Evolutionary conservation across 192 early-diverging fungal species (phyloP), one percentile per base, ranked within the genome.

Genomic region (Chytriomyces hyalinus): DNA sequence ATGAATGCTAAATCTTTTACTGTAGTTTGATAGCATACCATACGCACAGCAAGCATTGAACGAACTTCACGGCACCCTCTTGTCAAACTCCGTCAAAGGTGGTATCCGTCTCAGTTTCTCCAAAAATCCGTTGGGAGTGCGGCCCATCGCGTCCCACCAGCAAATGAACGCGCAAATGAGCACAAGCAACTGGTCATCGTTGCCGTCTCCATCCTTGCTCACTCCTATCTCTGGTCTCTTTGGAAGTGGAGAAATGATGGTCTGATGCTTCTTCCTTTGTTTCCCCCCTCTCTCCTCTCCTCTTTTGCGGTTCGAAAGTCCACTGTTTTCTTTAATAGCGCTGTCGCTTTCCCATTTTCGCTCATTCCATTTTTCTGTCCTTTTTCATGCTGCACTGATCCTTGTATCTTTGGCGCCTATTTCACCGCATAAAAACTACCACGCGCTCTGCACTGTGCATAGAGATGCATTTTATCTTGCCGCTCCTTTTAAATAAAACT

Each of bases 61-160:
- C 63, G 92, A 97, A 61, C 87, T 96, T 5, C 92, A 95, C 71
- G 97, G 96, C 47, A 91, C 94, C 63, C 89, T 87, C 44, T 80
- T 99, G 61, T 80, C 82, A 49, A 95, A 92, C 84, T 96, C 94
- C 15, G 90, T 93, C 44, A 95, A 95, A 81, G 92, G 95, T 50
- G 97, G 97, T 51, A 96, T 99, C 77, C 90, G 97, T n/a, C 89
- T 99, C 6, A 93, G 91, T 79, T 99, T 94, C 82, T 94, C 93
- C 71, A 99, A 99, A 85, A 99, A 99, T 78, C 97, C 97, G 43
- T 86, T 99, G 8, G 96, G 96, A 49, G 93, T 96, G 17, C 90
- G 96, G 26, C 51, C 48, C 7, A 15, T 66, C 46, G 43, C 57
- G 44, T 49, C 73, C 8, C 59, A 49, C 9, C 15, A 7, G 8